Evolutionary conservation across 1,139 yeast genomes (phyloP).

Genomic region (Yamadazyma trypodendri): DNA sequence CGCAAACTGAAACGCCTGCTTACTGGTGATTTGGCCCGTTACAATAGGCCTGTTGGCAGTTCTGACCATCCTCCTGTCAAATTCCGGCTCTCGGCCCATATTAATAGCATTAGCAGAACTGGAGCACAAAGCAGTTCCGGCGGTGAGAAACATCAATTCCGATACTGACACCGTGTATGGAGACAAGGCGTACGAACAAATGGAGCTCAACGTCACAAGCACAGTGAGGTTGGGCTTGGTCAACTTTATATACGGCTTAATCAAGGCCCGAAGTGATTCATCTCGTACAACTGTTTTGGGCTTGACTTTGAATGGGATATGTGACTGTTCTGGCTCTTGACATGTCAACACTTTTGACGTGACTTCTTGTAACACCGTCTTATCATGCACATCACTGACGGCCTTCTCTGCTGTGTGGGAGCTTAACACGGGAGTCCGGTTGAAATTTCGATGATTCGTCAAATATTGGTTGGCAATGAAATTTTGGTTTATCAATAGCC

Average conservation of each 20-base stretch:
- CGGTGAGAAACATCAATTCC: slow-evolving; percentile 68
- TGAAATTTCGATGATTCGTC: slow-evolving; percentile 9
- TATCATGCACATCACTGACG: slow-evolving; percentile 3
- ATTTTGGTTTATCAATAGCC: slow-evolving; percentile 30
- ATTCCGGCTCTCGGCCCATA: slow-evolving; percentile 94
- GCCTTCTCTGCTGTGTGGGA: not conserved
- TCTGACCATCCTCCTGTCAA: slow-evolving; percentile 83
- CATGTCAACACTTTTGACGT: slow-evolving; percentile 35
- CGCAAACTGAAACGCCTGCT: slow-evolving; percentile 81
- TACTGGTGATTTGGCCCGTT: slow-evolving; percentile 71
- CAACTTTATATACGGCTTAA: slow-evolving; percentile 68
- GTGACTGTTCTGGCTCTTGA: slow-evolving; percentile 33
- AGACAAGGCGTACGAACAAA: slow-evolving; percentile 90
- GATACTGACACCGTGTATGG: slow-evolving; percentile 75
- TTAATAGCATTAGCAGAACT: slow-evolving; percentile 96
- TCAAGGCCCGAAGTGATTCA: slow-evolving; percentile 27
- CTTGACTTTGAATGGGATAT: slow-evolving; percentile 61
- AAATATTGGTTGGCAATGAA: slow-evolving; percentile 37
- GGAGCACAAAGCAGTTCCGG: slow-evolving; percentile 85
- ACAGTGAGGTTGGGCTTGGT: slow-evolving; percentile 89
- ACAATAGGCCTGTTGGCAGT: slow-evolving; percentile 92
- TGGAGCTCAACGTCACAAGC: slow-evolving; percentile 84
- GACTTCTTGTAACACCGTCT: slow-evolving; percentile 14
- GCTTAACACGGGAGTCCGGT: not conserved
- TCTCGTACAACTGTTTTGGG: slow-evolving; percentile 21